These are phyloP conservation scores for Daldinia bambusicola DNA, from an alignment of 495 filamentous ascomycete genomes.

Conservation along the genomic window DNA sequence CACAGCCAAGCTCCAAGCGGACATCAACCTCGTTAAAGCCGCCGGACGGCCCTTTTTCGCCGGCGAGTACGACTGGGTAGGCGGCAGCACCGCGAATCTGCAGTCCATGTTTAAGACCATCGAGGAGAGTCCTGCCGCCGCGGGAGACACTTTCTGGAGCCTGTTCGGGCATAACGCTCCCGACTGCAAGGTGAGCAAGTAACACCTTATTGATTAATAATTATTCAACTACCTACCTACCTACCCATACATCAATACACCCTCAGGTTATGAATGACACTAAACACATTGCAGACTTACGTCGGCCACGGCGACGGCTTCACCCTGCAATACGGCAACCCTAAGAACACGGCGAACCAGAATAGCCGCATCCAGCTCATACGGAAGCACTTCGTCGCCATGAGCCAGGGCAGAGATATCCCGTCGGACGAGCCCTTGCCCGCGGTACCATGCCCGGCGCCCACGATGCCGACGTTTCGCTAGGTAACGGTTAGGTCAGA, in stretches of 20 bases:
- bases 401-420: slow-evolving; percentile 48
- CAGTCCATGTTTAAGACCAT: slow-evolving; percentile 58
- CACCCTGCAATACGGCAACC: slow-evolving; percentile 61
- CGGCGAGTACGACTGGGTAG: slow-evolving; percentile 65
- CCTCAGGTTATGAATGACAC: not conserved
- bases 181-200: slow-evolving; percentile 56
- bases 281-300: slow-evolving; percentile 45
- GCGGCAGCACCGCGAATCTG: slow-evolving; percentile 49
- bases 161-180: slow-evolving; percentile 64
- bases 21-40: slow-evolving; percentile 52
- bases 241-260: too few relatives aligned
- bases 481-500: slow-evolving; percentile 48
- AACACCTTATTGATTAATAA: not conserved
- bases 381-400: slow-evolving; percentile 57
- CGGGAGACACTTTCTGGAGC: slow-evolving; percentile 62
- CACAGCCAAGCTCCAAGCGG: slow-evolving; percentile 54
- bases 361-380: slow-evolving; percentile 56
- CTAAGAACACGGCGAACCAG: slow-evolving; percentile 54
- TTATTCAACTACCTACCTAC: too few relatives aligned
- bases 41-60: slow-evolving; percentile 60
- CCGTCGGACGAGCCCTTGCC: slow-evolving; percentile 44
- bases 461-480: slow-evolving; percentile 46
- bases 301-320: slow-evolving; percentile 58
- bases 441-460: slow-evolving; percentile 47
- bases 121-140: slow-evolving; percentile 53